Conservation (phyloP, 2,329 filamentous ascomycete species). For the Clarireedia monteithiana region DNA sequence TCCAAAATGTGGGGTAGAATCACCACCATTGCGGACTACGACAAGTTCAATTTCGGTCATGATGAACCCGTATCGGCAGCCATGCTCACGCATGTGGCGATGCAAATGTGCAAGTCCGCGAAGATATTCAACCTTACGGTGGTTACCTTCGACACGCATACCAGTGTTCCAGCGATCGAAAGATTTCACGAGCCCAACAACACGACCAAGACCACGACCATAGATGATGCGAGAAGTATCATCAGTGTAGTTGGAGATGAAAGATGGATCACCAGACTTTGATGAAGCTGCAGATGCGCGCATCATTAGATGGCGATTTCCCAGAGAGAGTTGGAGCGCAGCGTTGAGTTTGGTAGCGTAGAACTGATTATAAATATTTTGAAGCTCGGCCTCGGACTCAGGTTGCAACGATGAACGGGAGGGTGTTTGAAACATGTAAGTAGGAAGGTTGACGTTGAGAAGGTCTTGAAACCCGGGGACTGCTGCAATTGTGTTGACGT, state of each 20-base stretch:
- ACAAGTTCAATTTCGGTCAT: constrained; percentile 94
- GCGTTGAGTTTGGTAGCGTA: constrained; percentile 85
- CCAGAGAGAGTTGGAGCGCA: constrained; percentile 68
- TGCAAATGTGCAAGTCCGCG: constrained; percentile 80
- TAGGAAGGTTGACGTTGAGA: constrained; percentile 60
- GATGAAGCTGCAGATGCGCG: constrained; percentile 16
- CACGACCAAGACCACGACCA: constrained; percentile 47
- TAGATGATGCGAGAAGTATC: constrained; percentile 40
- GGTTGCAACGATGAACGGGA: constrained; percentile 50
- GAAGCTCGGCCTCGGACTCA: constrained; percentile 70
- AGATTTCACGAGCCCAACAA: constrained; percentile 80
- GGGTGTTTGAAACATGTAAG: constrained; percentile 48
- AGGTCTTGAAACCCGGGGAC: constrained; percentile 67
- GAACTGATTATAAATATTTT: constrained; percentile 66
- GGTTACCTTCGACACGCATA: constrained; percentile 79
- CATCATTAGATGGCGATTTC: constrained; percentile 47
- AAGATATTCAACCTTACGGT: constrained; percentile 83
- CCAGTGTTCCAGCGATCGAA: constrained; percentile 94
- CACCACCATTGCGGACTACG: constrained; percentile 73
- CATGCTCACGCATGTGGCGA: constrained; percentile 86
- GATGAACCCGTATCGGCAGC: constrained; percentile 91
- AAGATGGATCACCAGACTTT: constrained; percentile 30
- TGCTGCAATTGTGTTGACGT: constrained; percentile 58
- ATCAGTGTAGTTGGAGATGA: constrained; percentile 44
- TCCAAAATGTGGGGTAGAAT: constrained; percentile 73